Percentiles rank a stretch among this genome's conserved stretches.
These are phyloP conservation scores for Lasiodiplodia gonubiensis DNA, from an alignment of 2,329 filamentous ascomycete species.

Conservation along the genomic window DNA sequence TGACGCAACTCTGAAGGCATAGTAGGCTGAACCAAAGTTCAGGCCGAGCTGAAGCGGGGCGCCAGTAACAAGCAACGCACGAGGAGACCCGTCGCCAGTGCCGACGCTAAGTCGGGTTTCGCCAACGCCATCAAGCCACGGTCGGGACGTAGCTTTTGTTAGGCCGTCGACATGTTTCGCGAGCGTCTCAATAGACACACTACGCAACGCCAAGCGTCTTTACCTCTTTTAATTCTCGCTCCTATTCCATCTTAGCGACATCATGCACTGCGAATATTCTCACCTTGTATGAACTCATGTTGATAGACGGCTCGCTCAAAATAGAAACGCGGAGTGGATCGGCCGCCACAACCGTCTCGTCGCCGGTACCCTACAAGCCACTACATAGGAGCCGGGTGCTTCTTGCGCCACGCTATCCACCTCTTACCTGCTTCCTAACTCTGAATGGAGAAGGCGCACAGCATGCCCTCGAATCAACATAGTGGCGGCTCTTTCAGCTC, in stretches of 20 bases:
- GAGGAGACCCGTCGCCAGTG: not conserved
- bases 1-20: too few relatives aligned
- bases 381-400: not conserved
- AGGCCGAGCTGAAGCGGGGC: not conserved
- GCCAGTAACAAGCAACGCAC: not conserved
- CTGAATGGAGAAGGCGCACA: not conserved
- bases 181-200: not conserved
- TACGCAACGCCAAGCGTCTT: not conserved
- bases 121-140: constrained; percentile 10
- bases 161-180: not conserved
- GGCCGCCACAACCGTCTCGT: constrained; percentile 14
- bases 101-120: constrained; percentile 3
- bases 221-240: not conserved
- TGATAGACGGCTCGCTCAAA: constrained; percentile 34
- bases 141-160: not conserved
- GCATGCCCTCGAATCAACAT: not conserved
- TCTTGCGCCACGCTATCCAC: not conserved
- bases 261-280: not conserved
- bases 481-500: not conserved
- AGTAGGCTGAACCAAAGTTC: not conserved
- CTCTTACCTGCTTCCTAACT: not conserved
- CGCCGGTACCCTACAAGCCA: not conserved
- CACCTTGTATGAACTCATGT: too few relatives aligned
- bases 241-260: too few relatives aligned
- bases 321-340: constrained; percentile 8